A percentile compares a stretch with the other conserved stretches of the same genome.
Evolutionary conservation across 495 filamentous ascomycete genomes (phyloP).

Genomic region (Neurospora cerealis): DNA sequence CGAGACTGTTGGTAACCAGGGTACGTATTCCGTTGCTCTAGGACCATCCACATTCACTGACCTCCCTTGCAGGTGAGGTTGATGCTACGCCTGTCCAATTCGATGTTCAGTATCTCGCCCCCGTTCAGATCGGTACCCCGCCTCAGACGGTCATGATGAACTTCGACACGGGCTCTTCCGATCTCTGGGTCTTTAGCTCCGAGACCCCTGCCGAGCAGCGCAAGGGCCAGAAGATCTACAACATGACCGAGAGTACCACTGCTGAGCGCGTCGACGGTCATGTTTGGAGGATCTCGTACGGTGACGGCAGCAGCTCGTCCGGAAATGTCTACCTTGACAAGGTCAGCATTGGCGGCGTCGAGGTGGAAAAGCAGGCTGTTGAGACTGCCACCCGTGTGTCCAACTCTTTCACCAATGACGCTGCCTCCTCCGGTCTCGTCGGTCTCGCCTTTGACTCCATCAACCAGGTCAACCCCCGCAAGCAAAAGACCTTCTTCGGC

Average conservation of each 20-base stretch:
- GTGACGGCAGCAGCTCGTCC: conserved; percentile 57
- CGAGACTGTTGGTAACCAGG: conserved; percentile 5
- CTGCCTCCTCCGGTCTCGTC: conserved; percentile 56
- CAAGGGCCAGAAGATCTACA: conserved; percentile 47
- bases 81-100: conserved; percentile 37
- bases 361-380: conserved; percentile 57
- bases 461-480: conserved; percentile 56
- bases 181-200: conserved; percentile 56
- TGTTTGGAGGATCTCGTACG: conserved; percentile 62
- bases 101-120: conserved; percentile 56
- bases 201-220: conserved; percentile 33
- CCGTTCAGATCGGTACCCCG: conserved; percentile 62
- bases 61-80: conserved; percentile 24
- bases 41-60: not conserved
- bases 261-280: conserved; percentile 41
- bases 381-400: conserved; percentile 62
- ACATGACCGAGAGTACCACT: conserved; percentile 38
- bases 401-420: conserved; percentile 49
- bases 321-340: conserved; percentile 67
- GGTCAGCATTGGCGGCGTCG: conserved; percentile 65
- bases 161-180: conserved; percentile 69
- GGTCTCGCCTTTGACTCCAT: conserved; percentile 65
- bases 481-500: conserved; percentile 66
- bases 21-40: not conserved
- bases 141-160: conserved; percentile 58